Evolutionary conservation across 1,284 basidiomycete species (phyloP).

Genomic region (Pulchroboletus neoregius): DNA sequence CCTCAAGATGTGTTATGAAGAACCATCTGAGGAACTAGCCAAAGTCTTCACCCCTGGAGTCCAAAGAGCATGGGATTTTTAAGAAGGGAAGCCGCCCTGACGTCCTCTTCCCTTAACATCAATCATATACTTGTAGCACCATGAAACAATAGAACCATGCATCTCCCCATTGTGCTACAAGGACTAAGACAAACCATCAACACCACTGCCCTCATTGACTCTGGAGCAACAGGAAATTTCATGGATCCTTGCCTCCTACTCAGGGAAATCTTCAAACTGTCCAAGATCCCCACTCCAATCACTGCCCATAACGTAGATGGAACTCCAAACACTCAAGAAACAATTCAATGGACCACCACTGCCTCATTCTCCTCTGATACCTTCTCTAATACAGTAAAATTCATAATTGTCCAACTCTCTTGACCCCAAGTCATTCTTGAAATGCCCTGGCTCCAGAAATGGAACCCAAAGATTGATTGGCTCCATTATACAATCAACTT

Average conservation of each 20-base stretch:
- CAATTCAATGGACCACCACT: not conserved
- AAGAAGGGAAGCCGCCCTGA: too few species aligned
- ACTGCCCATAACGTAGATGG: not conserved
- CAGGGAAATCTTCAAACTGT: too few species aligned
- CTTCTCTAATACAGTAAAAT: not conserved
- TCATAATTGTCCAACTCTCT: not conserved
- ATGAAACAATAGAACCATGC: too few species aligned
- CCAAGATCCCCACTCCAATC: not conserved
- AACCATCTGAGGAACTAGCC: too few species aligned
- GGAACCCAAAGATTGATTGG: not conserved
- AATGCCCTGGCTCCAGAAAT: not conserved
- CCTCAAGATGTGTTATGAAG: too few species aligned
- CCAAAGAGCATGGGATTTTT: too few species aligned
- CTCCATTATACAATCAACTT: too few species aligned
- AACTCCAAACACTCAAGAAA: not conserved
- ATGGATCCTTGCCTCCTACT: not conserved
- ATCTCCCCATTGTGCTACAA: not conserved
- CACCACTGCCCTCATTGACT: not conserved
- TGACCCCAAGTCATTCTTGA: not conserved
- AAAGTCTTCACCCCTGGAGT: too few species aligned
- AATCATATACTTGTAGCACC: too few species aligned
- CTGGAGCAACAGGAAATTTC: not conserved
- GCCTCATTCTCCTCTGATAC: not conserved
- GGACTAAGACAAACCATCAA: not conserved
- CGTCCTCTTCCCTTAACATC: too few species aligned